Evolutionary conservation across 2,329 filamentous ascomycete species (phyloP), one percentile per base, ranked within the genome.

Genomic region (Aphanocladium album): DNA sequence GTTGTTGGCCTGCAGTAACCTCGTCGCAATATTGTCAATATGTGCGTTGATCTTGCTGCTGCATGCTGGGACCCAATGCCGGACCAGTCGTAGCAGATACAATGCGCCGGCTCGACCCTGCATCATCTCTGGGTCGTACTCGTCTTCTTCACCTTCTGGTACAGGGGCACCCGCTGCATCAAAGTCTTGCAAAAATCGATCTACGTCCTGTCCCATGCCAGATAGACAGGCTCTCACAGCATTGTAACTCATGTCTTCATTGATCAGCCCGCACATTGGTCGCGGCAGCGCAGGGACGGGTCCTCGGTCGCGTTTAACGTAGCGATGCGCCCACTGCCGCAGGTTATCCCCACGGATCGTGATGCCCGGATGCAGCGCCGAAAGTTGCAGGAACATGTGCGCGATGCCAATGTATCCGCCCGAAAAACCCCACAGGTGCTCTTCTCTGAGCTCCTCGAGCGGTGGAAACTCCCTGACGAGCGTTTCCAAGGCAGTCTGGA

Each of bases 81-180:
- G 79, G 33, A 87, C 81, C 37, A 88, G 70, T 1, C 87, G 78
- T 33, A 89, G 77, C 35, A 87, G 74, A 68, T 88, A 89, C 23
- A 89, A 74, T 61, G 84, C 83, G 0, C 87, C 87, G 2, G 86
- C 83, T 3, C 84, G 78, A 16, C 87, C 87, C 69, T 85, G 84
- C 3, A 88, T 74, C 72, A 84, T 80, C 67, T 88, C 85, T 62
- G 87, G 83, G 0, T 69, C 62, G 45, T 68, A 73, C 2, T 71
- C 77, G 17, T 77, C 77, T 2, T 27, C 25, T n/a, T 9, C n/a
- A 1, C 8, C 2, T 27, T 56, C 19, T 19, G 53, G 11, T 1
- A 45, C 45, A 23, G 70, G 41, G 9, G 71, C 45, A 2, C 65
- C 61, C 1, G 12, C 35, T 5, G 35, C 11, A 4, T 64, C 30